Base-by-base conservation (phyloP, 495 filamentous ascomycete genomes). In the Endocarpon pusillum region DNA sequence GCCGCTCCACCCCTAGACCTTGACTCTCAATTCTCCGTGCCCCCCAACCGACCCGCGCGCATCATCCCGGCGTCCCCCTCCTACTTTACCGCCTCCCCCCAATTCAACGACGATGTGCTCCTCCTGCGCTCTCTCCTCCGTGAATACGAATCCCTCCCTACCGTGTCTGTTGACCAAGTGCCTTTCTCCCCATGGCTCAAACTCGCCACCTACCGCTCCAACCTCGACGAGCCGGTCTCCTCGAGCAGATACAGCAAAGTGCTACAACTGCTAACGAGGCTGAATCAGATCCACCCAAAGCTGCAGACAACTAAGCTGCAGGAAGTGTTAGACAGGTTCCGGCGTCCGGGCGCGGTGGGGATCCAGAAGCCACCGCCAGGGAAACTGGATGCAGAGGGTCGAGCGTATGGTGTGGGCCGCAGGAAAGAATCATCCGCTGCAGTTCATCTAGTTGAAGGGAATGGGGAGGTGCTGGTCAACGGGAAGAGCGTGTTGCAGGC, bases 401-500 rank as follows among this genome's bases (percentile, higher is more conserved):
- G 79, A 31, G 72, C 83, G 7, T 66, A 74, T 14, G 86, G 77
- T 2, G 69, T 76, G 28, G 89, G 89, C 23, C 72, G 76, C 59
- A 65, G 89, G 47, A 99, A 99, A 68, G 62, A 71, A 20, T 83
- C 83, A 1, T 69, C 71, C 14, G 91, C 89, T 1, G 74, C 75
- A 32, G 89, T 80, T 8, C 85, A 67, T 48, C 53, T 99, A 12
- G 82, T 96, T 6, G 86, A 96, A 58, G 89, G 89, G 1, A 78
- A 81, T 19, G 89, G 89, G 1, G 76, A 94, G 52, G 75, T 92
- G 8, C 47, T 85, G 40, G 60, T 99, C 41, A 99, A 99, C 56
- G 85, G 84, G 16, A 86, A 81, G 59, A 70, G 62, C 9, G 55
- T 99, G 31, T 63, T 68, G 16, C 69, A 82, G 15, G 70, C 68